Base-by-base conservation (phyloP, 2,329 filamentous ascomycete genomes). In the Fusarium globosum region DNA sequence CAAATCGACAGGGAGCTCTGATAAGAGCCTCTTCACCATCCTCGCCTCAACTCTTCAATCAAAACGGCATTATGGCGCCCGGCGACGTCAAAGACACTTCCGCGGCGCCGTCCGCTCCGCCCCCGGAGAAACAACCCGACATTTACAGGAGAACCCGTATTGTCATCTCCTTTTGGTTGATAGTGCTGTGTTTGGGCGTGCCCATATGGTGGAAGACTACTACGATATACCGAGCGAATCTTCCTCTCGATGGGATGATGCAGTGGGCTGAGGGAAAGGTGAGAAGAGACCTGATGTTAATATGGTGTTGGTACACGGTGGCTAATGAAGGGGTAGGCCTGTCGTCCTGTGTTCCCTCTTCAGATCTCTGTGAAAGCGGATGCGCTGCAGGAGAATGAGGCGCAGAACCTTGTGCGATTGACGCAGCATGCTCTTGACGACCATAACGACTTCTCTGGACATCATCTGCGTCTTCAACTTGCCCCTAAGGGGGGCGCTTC, bases 141-240 rank as follows among this genome's bases (percentile, higher is more conserved):
- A 86, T 92, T 58, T 89, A 89, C 79, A 89, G 92, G 65, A 92
- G 96, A 61, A 89, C 90, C 53, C 86, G 87, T 71, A 92, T 98
- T 57, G 91, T 99, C 71, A 81, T 93, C 70, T 96, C 96, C 14
- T 98, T 98, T 82, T 99, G 96, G 96, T 85, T 91, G 10, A 90
- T 98, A 42, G 94, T 97, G 12, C 81, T 97, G 12, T 88, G 92
- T 36, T 84, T 99, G 11, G 96, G 96, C 6, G 82, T 99, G 74
- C 96, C 96, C 65, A 92, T 97, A 88, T 99, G 96, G 96, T 97
- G 94, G 91, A 91, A 91, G 81, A 98, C 96, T 1, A 99, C 96
- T 8, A 93, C 93, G 1, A 97, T 98, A 62, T 95, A 97, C 82
- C 90, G 96, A 62, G 95, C 96, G 18, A 88, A 91, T 49, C 85